phyloP scores from a whole-genome alignment of 1,284 basidiomycete species.

The Cutaneotrichosporon sp. region DNA sequence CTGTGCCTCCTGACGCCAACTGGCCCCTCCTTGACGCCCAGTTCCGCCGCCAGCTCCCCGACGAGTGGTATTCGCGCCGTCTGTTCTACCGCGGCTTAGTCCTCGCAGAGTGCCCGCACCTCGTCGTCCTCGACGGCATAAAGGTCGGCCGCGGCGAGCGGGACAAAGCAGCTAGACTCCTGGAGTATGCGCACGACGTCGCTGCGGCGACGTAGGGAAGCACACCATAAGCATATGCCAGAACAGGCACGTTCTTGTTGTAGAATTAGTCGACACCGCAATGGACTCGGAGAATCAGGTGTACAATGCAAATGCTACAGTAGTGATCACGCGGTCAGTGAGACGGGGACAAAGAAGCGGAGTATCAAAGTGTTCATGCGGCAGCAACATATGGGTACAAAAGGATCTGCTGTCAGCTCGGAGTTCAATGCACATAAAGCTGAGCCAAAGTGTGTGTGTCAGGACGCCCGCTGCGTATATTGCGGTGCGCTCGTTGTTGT shows the following conservation, averaged over 20 bases:
- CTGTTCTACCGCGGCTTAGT: conserved; percentile 80
- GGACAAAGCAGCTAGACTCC: conserved; percentile 66
- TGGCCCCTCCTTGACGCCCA: conserved; percentile 70
- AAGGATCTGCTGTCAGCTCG: conserved; percentile 1
- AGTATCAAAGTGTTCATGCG: not conserved
- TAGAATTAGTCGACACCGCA: not conserved
- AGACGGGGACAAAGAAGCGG: too few relatives aligned
- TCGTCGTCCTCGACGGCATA: conserved; percentile 75
- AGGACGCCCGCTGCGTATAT: conserved; percentile 34
- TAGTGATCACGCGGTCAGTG: not conserved
- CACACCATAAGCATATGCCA: not conserved
- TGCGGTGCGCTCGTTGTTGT: conserved; percentile 19
- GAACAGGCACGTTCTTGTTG: not conserved
- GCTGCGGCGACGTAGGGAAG: not conserved
- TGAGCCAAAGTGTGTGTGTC: conserved; percentile 11
- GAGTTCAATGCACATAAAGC: not conserved
- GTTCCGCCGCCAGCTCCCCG: conserved; percentile 81
- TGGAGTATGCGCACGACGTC: conserved; percentile 41
- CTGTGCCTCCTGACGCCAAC: conserved; percentile 9
- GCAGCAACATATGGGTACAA: not conserved
- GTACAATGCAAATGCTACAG: not conserved
- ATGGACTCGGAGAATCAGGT: not conserved
- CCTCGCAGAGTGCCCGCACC: conserved; percentile 63
- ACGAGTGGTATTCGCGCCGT: conserved; percentile 75
- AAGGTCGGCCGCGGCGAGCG: conserved; percentile 71